phyloP scores from a whole-genome alignment of 2,329 filamentous ascomycete genomes.

The Arthrobotrys conoides region DNA sequence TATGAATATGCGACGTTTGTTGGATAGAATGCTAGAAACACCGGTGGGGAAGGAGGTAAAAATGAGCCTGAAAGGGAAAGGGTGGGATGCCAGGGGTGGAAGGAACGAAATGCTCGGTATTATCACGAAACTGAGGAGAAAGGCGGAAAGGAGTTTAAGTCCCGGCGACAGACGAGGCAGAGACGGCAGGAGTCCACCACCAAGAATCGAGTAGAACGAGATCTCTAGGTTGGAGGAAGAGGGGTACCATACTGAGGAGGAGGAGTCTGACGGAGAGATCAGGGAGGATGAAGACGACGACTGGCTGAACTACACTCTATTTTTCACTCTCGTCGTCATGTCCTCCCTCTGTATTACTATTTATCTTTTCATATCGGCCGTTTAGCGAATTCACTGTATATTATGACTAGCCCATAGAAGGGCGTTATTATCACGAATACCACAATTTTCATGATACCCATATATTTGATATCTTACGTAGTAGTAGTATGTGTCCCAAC shows the following conservation, averaged over 20 bases:
- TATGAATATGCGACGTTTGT: conserved; percentile 92
- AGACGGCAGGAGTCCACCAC: conserved; percentile 62
- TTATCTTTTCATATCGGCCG: neutral
- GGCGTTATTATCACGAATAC: conserved; percentile 5
- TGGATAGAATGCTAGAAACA: conserved; percentile 84
- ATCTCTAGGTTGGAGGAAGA: neutral
- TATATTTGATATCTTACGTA: conserved; percentile 27
- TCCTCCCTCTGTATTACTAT: conserved; percentile 23
- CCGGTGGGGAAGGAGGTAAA: conserved; percentile 87
- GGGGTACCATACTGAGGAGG: neutral
- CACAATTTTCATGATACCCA: conserved; percentile 6
- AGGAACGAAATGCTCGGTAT: conserved; percentile 92
- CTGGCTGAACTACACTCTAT: neutral
- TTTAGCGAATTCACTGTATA: conserved; percentile 14
- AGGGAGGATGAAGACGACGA: conserved; percentile 6
- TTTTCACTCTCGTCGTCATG: neutral
- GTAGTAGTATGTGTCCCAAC: conserved; percentile 3
- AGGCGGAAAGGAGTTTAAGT: conserved; percentile 79
- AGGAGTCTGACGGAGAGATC: neutral
- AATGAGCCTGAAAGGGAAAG: conserved; percentile 91
- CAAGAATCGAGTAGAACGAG: conserved; percentile 61
- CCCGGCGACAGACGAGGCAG: conserved; percentile 46
- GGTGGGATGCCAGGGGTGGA: conserved; percentile 83
- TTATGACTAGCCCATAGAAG: conserved; percentile 8
- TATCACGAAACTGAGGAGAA: conserved; percentile 87